A percentile compares a stretch with the other conserved stretches of the same genome.
Conservation (phyloP, 179 eudicot genomes). For the Vitellaria paradoxa region DNA sequence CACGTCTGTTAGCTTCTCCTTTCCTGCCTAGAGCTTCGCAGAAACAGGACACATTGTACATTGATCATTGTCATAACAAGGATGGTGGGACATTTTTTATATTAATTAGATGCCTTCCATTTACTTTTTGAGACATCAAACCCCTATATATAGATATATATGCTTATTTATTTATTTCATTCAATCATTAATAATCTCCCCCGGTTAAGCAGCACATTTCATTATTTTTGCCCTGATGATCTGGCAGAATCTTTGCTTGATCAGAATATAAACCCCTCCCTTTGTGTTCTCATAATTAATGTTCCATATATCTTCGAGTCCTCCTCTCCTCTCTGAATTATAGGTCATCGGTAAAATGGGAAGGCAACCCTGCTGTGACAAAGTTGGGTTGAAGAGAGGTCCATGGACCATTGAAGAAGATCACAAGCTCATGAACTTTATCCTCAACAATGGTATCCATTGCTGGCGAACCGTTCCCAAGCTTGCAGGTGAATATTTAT, state of each 20-base stretch:
- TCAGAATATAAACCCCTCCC: not conserved
- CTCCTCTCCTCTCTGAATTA: too few relatives aligned
- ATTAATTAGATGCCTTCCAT: conserved; percentile 4
- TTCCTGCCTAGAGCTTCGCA: not conserved
- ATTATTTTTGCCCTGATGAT: conserved; percentile 24
- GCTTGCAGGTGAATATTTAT: conserved; percentile 80
- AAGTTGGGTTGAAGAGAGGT: conserved; percentile 67
- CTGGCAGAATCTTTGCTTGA: conserved; percentile 33
- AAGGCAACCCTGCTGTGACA: conserved; percentile 81
- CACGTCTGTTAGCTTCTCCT: conserved; percentile 22
- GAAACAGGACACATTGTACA: not conserved
- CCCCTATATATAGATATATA: too few relatives aligned
- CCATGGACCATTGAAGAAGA: conserved; percentile 91
- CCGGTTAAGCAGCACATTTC: conserved; percentile 21
- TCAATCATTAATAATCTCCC: conserved; percentile 22
- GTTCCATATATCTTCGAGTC: too few relatives aligned
- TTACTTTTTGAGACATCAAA: too few relatives aligned
- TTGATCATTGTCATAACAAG: not conserved
- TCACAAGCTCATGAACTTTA: conserved; percentile 59
- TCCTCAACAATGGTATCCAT: conserved; percentile 61
- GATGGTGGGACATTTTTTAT: conserved; percentile 16
- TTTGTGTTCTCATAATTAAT: too few relatives aligned
- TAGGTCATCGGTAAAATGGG: conserved; percentile 38
- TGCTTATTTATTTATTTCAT: not conserved
- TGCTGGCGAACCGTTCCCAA: conserved; percentile 78